phyloP scores from a whole-genome alignment of 1,284 basidiomycete genomes.

The Ustilago hordei region DNA sequence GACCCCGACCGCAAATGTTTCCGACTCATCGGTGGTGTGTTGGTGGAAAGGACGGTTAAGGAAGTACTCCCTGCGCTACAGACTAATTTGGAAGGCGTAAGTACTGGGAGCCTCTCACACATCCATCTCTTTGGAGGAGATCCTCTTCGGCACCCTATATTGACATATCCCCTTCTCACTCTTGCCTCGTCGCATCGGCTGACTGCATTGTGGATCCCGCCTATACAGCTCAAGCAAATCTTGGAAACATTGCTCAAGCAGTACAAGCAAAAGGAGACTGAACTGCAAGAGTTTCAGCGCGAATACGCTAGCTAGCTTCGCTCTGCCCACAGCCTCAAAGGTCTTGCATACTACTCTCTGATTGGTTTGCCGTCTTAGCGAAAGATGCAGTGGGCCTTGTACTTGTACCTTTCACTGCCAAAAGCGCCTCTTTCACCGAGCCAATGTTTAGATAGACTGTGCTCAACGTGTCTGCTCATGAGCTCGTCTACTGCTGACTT shows the following conservation, averaged over 20 bases:
- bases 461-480: neutral
- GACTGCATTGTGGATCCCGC: neutral
- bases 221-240: constrained; percentile 61
- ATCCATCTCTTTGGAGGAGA: neutral
- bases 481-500: neutral
- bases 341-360: neutral
- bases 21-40: constrained; percentile 91
- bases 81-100: constrained; percentile 64
- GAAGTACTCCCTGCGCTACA: constrained; percentile 85
- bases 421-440: neutral
- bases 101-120: constrained; percentile 18
- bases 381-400: constrained; percentile 6
- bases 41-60: constrained; percentile 94
- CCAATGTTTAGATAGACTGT: neutral
- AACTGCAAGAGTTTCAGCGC: constrained; percentile 59
- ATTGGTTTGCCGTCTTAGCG: neutral
- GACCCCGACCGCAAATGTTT: constrained; percentile 95
- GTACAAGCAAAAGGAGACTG: constrained; percentile 66
- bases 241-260: constrained; percentile 65
- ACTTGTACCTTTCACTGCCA: constrained; percentile 23
- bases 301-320: constrained; percentile 31
- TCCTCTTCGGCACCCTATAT: too few species aligned
- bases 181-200: neutral
- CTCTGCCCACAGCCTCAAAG: neutral
- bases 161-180: too few species aligned